Evolutionary conservation across 345 rosid species (phyloP).

Genomic region (Aegle marmelos): DNA sequence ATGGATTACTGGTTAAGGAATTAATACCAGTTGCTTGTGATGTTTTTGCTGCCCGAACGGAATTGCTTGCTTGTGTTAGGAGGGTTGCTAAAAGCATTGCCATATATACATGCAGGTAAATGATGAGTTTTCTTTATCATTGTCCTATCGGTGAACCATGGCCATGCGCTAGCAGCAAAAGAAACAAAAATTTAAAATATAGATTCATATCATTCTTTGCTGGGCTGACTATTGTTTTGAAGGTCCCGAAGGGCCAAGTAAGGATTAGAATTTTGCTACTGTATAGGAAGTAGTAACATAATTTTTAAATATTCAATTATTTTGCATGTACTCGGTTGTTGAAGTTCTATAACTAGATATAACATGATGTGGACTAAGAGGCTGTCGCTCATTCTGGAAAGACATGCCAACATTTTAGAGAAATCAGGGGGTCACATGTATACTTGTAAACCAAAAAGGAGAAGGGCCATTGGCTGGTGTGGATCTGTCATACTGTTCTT

Average conservation of each 20-base stretch:
- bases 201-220: neutral
- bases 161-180: neutral
- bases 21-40: constrained; percentile 43
- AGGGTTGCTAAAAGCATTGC: constrained; percentile 24
- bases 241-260: neutral
- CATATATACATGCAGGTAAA: constrained; percentile 43
- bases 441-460: neutral
- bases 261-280: neutral
- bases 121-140: neutral
- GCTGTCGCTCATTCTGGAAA: neutral
- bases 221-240: neutral
- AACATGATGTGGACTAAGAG: neutral
- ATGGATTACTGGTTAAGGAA: constrained; percentile 41
- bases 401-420: neutral
- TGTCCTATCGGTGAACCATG: neutral
- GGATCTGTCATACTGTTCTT: neutral
- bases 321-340: neutral
- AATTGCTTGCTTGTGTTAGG: constrained; percentile 35
- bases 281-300: neutral
- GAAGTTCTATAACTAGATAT: neutral
- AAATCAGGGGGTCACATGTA: neutral
- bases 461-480: neutral
- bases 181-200: neutral
- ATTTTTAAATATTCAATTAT: neutral
- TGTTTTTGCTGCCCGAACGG: constrained; percentile 34